Evolutionary conservation across 495 filamentous ascomycete species (phyloP).

Genomic region (Podospora tetraspora): DNA sequence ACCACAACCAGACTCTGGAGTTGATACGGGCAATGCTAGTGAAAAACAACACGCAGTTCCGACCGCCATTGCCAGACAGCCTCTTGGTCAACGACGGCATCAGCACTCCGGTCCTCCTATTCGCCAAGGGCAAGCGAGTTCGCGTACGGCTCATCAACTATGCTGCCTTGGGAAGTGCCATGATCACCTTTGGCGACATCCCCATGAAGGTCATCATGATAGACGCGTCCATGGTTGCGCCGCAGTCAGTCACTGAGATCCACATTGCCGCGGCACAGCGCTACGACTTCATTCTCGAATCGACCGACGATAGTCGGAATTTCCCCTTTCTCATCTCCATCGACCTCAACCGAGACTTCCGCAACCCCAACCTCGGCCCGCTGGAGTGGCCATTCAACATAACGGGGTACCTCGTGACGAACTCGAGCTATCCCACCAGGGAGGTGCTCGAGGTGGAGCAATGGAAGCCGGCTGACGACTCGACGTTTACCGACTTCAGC

Average conservation of each 20-base stretch:
- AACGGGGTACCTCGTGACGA: slow-evolving; percentile 60
- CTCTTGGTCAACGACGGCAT: slow-evolving; percentile 61
- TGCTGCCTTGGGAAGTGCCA: slow-evolving; percentile 54
- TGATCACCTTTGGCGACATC: slow-evolving; percentile 59
- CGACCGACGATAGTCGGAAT: slow-evolving; percentile 41
- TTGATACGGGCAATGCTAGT: slow-evolving; percentile 52
- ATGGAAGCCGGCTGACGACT: slow-evolving; percentile 61
- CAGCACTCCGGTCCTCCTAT: slow-evolving; percentile 48
- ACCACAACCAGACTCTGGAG: slow-evolving; percentile 50
- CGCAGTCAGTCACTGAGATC: slow-evolving; percentile 31
- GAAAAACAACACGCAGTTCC: slow-evolving; percentile 45
- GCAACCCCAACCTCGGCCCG: slow-evolving; percentile 24
- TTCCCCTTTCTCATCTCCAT: slow-evolving; percentile 52
- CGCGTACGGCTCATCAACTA: slow-evolving; percentile 70
- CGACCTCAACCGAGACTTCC: slow-evolving; percentile 44
- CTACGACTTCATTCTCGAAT: slow-evolving; percentile 52
- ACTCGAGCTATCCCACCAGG: slow-evolving; percentile 49
- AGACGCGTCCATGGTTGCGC: slow-evolving; percentile 40
- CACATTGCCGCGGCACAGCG: slow-evolving; percentile 58
- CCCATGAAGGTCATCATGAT: slow-evolving; percentile 57
- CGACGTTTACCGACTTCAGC: slow-evolving; percentile 55
- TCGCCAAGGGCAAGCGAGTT: slow-evolving; percentile 70
- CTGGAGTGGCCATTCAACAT: slow-evolving; percentile 35
- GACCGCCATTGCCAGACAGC: slow-evolving; percentile 57
- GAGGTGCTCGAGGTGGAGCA: slow-evolving; percentile 42